Conservation (phyloP, 2,329 filamentous ascomycete genomes). For the Neophaeococcomyces mojaviensis region DNA sequence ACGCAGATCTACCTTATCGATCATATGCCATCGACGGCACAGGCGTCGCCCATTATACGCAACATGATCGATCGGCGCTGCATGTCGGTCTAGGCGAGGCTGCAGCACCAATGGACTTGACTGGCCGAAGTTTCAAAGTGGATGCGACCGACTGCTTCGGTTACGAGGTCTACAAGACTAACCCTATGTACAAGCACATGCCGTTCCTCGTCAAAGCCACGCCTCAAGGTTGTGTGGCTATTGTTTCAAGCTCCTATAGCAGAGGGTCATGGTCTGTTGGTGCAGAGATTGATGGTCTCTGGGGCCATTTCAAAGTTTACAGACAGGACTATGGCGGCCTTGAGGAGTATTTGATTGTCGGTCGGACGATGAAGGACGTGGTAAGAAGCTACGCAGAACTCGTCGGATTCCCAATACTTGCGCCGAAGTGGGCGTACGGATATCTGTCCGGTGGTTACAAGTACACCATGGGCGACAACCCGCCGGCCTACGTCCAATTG, state of each 20-base stretch:
- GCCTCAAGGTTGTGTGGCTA: slow-evolving; percentile 55
- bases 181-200: slow-evolving; percentile 70
- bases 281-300: slow-evolving; percentile 67
- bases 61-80: slow-evolving; percentile 54
- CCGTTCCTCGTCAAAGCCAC: slow-evolving; percentile 64
- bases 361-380: slow-evolving; percentile 58
- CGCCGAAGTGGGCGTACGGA: slow-evolving; percentile 65
- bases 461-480: slow-evolving; percentile 52
- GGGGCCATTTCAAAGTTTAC: slow-evolving; percentile 68
- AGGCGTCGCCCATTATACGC: slow-evolving; percentile 58
- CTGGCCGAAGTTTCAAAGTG: slow-evolving; percentile 57
- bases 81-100: slow-evolving; percentile 68
- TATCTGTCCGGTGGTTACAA: slow-evolving; percentile 64
- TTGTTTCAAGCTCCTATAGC: slow-evolving; percentile 61
- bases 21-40: slow-evolving; percentile 57
- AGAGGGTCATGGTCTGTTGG: slow-evolving; percentile 60
- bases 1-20: slow-evolving; percentile 56
- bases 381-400: slow-evolving; percentile 60
- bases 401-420: slow-evolving; percentile 59
- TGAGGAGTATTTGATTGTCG: slow-evolving; percentile 63
- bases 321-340: slow-evolving; percentile 65
- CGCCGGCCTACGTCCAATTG: slow-evolving; percentile 49
- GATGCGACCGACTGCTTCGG: slow-evolving; percentile 66
- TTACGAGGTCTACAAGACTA: slow-evolving; percentile 63
- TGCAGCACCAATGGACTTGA: slow-evolving; percentile 64